Evolutionary conservation across 257 asterid genomes (phyloP).

Genomic region (Echites panduratus): DNA sequence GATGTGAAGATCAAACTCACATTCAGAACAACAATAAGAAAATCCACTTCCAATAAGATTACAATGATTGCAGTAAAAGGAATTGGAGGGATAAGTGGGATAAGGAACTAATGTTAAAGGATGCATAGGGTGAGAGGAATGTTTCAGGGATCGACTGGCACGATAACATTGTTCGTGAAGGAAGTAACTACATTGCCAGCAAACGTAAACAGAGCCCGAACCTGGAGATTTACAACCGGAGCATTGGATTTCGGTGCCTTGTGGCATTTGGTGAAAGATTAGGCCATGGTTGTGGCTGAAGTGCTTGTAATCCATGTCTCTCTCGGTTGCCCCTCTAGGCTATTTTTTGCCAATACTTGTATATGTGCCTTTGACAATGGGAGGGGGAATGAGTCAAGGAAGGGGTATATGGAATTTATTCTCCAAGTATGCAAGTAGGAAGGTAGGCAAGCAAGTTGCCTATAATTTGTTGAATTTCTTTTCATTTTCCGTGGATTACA

Average conservation of each 20-base stretch:
- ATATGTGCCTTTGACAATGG: background rate
- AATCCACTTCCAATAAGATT: conserved; percentile 42
- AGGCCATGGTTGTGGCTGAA: conserved; percentile 64
- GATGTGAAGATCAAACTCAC: conserved; percentile 63
- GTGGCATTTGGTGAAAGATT: conserved; percentile 38
- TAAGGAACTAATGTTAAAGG: conserved; percentile 52
- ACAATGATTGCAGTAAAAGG: conserved; percentile 55
- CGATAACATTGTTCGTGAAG: conserved; percentile 54
- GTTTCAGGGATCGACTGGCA: conserved; percentile 43
- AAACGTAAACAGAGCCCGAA: conserved; percentile 35
- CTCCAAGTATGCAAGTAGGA: background rate
- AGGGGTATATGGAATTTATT: conserved; percentile 1
- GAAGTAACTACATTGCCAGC: conserved; percentile 61
- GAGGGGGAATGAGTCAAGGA: background rate
- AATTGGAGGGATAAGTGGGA: conserved; percentile 49
- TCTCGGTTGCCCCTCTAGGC: background rate
- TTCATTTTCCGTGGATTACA: background rate
- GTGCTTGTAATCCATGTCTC: conserved; percentile 48
- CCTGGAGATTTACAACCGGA: conserved; percentile 49
- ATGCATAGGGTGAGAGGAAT: conserved; percentile 47
- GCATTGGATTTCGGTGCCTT: conserved; percentile 49
- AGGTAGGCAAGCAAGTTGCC: background rate
- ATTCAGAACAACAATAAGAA: conserved; percentile 53
- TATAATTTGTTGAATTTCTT: background rate
- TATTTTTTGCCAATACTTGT: background rate